These are phyloP conservation scores for Geosmithia flava DNA, from an alignment of 2,329 filamentous ascomycete genomes.

Conservation along the genomic window DNA sequence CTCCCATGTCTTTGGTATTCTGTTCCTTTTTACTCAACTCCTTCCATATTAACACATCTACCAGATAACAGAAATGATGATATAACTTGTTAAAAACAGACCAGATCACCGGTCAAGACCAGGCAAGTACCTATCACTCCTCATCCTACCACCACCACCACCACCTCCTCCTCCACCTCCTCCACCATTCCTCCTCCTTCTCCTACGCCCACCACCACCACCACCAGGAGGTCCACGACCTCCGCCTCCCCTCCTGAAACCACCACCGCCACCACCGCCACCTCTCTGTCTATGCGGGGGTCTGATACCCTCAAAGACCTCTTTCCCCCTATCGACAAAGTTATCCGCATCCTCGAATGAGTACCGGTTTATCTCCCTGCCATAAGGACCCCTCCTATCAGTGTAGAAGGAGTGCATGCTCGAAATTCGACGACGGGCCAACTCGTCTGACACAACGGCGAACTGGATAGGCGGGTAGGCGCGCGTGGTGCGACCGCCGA, in stretches of 20 bases:
- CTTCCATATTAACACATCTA: too few species aligned
- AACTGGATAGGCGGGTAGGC: conserved; percentile 29
- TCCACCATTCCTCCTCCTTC: conserved; percentile 3
- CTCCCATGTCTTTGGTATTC: too few species aligned
- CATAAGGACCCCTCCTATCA: conserved; percentile 18
- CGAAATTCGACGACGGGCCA: conserved; percentile 54
- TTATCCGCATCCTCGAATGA: conserved; percentile 55
- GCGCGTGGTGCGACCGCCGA: conserved; percentile 17
- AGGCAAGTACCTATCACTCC: conserved; percentile 21
- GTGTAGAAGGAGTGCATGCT: conserved; percentile 36
- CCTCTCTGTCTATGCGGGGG: conserved; percentile 41
- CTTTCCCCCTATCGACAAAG: conserved; percentile 61
- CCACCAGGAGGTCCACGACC: conserved; percentile 2
- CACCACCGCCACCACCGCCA: conserved; percentile 16
- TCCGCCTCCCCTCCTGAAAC: conserved; percentile 14
- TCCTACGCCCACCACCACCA: conserved; percentile 12
- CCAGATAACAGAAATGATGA: too few species aligned
- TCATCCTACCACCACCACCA: conserved; percentile 7
- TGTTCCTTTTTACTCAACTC: too few species aligned
- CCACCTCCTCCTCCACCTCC: conserved; percentile 9
- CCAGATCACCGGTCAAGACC: conserved; percentile 3
- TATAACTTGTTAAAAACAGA: too few species aligned
- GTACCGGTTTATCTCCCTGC: conserved; percentile 50
- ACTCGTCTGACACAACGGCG: conserved; percentile 48
- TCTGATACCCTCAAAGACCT: conserved; percentile 53